Conservation (phyloP, 305 asterid species). For the Andrographis paniculata region DNA sequence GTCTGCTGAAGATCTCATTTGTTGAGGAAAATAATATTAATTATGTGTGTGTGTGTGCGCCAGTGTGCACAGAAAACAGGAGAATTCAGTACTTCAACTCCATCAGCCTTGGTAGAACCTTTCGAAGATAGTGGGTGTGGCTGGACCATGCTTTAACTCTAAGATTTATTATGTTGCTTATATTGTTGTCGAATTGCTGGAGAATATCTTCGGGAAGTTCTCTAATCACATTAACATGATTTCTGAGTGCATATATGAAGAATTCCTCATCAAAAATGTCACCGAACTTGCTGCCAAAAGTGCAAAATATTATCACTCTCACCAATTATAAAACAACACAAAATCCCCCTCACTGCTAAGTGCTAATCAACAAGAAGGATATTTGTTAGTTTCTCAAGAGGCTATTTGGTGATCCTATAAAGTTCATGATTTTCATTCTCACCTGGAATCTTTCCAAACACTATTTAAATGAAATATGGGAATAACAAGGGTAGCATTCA, state of each 20-base stretch:
- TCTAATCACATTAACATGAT: slow-evolving; percentile 65
- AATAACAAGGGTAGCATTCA: slow-evolving; percentile 94
- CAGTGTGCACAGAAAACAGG: no score
- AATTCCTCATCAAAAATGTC: slow-evolving; percentile 94
- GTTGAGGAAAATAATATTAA: no score
- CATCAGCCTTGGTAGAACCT: slow-evolving; percentile 78
- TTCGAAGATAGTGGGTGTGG: slow-evolving; percentile 60
- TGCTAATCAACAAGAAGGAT: not conserved
- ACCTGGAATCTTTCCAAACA: slow-evolving; percentile 93
- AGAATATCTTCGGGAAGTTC: slow-evolving; percentile 79
- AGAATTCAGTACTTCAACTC: slow-evolving; percentile 51
- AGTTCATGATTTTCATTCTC: not conserved
- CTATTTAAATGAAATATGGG: slow-evolving; percentile 96
- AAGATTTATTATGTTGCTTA: slow-evolving; percentile 81
- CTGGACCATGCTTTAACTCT: slow-evolving; percentile 96
- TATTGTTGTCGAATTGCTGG: slow-evolving; percentile 60
- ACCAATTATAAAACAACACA: no score
- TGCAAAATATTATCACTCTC: not conserved
- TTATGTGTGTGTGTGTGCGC: no score
- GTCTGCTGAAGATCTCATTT: no score
- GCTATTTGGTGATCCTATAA: no score
- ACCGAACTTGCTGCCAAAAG: slow-evolving; percentile 70
- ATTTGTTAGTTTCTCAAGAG: no score
- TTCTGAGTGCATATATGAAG: slow-evolving; percentile 90
- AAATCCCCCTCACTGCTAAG: no score